Conservation (phyloP, 2,329 filamentous ascomycete genomes). For the Aureobasidium mangrovei region DNA sequence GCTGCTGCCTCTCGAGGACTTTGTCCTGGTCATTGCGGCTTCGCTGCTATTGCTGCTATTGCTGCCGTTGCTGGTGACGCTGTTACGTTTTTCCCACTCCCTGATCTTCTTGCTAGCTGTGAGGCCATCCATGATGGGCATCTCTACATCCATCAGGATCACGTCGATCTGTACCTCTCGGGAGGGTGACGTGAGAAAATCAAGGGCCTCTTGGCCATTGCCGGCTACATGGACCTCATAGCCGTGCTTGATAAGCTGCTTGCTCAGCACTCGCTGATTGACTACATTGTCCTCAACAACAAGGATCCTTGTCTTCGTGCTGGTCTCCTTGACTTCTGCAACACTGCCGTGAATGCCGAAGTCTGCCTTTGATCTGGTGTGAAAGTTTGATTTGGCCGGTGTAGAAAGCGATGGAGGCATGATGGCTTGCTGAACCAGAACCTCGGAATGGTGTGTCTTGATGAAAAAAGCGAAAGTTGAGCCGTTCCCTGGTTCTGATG, state of each 20-base stretch:
- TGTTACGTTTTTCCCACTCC: background rate
- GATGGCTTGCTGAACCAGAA: background rate
- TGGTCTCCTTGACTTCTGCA: too few species aligned
- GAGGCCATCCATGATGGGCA: too few species aligned
- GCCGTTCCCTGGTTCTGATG: slow-evolving; percentile 48
- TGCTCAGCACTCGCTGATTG: slow-evolving; percentile 33
- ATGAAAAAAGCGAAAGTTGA: slow-evolving; percentile 62
- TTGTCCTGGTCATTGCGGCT: background rate
- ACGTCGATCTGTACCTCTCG: background rate
- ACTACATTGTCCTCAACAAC: slow-evolving; percentile 33
- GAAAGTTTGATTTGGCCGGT: too few species aligned
- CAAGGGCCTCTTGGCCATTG: slow-evolving; percentile 31
- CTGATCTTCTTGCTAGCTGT: background rate
- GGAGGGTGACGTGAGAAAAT: slow-evolving; percentile 19
- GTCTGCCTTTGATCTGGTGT: too few species aligned
- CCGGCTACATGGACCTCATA: slow-evolving; percentile 31
- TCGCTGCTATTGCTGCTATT: background rate
- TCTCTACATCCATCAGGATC: background rate
- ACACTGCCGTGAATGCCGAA: too few species aligned
- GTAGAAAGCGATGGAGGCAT: background rate
- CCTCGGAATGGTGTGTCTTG: slow-evolving; percentile 38
- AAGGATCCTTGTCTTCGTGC: background rate
- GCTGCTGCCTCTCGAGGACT: background rate
- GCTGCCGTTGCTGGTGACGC: background rate
- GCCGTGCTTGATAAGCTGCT: slow-evolving; percentile 29